phyloP scores from a whole-genome alignment of 2,329 filamentous ascomycete species.

The Arthrobotrys sinensis region DNA sequence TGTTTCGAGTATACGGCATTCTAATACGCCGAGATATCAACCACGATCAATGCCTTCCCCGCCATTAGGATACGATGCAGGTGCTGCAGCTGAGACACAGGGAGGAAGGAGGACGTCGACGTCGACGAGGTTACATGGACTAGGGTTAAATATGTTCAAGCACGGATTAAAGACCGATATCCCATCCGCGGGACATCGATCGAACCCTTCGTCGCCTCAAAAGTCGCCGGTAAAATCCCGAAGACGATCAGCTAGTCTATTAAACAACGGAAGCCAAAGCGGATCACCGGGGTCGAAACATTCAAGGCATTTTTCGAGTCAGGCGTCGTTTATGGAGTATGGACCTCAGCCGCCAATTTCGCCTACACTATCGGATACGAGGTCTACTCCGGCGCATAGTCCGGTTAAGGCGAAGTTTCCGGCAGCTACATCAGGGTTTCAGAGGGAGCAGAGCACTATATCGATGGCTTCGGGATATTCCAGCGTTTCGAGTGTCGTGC shows the following conservation, averaged over 20 bases:
- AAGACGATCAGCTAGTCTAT: constrained; percentile 46
- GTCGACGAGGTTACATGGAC: constrained; percentile 47
- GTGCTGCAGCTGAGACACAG: constrained; percentile 4
- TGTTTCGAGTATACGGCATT: constrained; percentile 28
- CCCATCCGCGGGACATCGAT: constrained; percentile 22
- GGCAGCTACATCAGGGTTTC: constrained; percentile 5
- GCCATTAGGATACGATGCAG: constrained; percentile 47
- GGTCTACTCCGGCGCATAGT: constrained; percentile 43
- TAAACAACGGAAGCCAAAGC: constrained; percentile 24
- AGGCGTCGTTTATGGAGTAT: constrained; percentile 42
- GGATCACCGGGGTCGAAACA: constrained; percentile 48
- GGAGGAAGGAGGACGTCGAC: constrained; percentile 8
- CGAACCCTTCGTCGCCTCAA: constrained; percentile 46
- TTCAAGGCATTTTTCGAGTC: constrained; percentile 51
- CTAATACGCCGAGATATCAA: constrained; percentile 54
- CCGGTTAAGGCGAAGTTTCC: constrained; percentile 36
- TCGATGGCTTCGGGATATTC: constrained; percentile 28
- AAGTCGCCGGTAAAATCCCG: constrained; percentile 47
- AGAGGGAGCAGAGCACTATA: constrained; percentile 48
- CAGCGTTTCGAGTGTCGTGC: constrained; percentile 25
- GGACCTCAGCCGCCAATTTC: constrained; percentile 56
- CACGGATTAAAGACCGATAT: constrained; percentile 42
- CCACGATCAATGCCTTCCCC: constrained; percentile 60
- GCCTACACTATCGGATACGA: constrained; percentile 41
- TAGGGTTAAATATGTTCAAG: constrained; percentile 59